Conservation (phyloP, 345 rosid genomes). For the Psidium friedrichsthalianum region DNA sequence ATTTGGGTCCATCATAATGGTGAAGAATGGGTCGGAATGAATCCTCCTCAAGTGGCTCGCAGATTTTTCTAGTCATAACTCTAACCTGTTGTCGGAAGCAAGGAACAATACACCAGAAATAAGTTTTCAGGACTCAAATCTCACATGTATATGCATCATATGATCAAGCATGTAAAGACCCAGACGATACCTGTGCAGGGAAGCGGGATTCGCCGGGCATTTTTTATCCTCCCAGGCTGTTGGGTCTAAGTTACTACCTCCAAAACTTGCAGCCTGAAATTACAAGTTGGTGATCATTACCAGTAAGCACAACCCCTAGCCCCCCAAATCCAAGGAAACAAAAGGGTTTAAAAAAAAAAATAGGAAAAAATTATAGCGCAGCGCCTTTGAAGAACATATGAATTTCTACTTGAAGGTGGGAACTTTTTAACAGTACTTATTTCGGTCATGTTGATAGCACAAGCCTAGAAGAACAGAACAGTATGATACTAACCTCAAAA, state of each 20-base stretch:
- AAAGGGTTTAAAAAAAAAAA: neutral
- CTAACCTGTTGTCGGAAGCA: slow-evolving; percentile 23
- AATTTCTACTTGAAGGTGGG: neutral
- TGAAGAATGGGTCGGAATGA: slow-evolving; percentile 96
- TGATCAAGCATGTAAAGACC: neutral
- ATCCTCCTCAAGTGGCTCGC: slow-evolving; percentile 91
- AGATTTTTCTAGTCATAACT: slow-evolving; percentile 71
- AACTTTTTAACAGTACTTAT: neutral
- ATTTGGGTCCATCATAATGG: slow-evolving; percentile 98
- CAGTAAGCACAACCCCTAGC: neutral
- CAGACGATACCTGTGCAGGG: slow-evolving; percentile 54
- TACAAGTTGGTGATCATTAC: neutral
- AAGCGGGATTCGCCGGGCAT: slow-evolving; percentile 85
- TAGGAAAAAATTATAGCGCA: neutral
- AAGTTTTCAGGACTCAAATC: neutral
- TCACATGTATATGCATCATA: neutral
- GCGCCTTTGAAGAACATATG: neutral
- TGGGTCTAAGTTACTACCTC: slow-evolving; percentile 95
- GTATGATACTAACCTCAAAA: slow-evolving; percentile 29
- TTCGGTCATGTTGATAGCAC: neutral
- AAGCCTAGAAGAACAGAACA: neutral
- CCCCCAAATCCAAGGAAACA: neutral
- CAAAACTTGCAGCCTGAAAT: slow-evolving; percentile 78
- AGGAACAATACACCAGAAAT: neutral
- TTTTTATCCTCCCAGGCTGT: slow-evolving; percentile 96